Base-by-base conservation (phyloP, 225 moss, liverwort and hornwort genomes). In the Bryum argenteum region DNA sequence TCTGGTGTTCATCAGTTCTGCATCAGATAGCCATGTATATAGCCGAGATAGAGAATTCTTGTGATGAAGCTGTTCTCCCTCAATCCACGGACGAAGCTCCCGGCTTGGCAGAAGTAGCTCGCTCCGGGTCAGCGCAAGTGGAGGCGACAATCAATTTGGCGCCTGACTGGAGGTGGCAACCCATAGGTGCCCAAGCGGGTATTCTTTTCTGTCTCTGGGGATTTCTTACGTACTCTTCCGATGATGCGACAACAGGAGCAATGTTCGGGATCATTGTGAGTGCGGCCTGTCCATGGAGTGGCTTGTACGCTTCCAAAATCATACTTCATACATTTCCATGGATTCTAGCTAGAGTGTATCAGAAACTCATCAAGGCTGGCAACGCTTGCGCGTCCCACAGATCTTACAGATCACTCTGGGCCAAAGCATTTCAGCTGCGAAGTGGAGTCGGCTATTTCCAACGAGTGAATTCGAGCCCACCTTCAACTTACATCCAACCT, bases 111-210 rank as follows among this genome's bases (percentile, higher is more conserved):
- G n/a, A n/a, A n/a, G n/a, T n/a, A n/a, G n/a, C n/a, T n/a, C n/a
- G n/a, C n/a, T n/a, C n/a, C n/a, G n/a, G n/a, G n/a, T n/a, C n/a
- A n/a, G n/a, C n/a, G n/a, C n/a, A n/a, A n/a, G n/a, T n/a, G n/a
- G n/a, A n/a, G n/a, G n/a, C n/a, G n/a, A n/a, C n/a, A n/a, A n/a
- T n/a, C n/a, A n/a, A n/a, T n/a, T n/a, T n/a, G n/a, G n/a, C n/a
- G n/a, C n/a, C n/a, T n/a, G n/a, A n/a, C n/a, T n/a, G 77, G 71
- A 77, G 16, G 22, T 77, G 77, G 70, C 70, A 70, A 47, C 77
- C 77, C 1, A 57, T 77, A 1, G 55, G 55, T 10, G 65, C 65
- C 0, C 71, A 77, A 41, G 0, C 0, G 12, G 64, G 8, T 1
- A 71, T 58, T 23, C 0, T 71, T 0, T 71, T 77, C 14, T 65